phyloP scores from a whole-genome alignment of 179 eudicot genomes.

The Silene noctiflora region DNA sequence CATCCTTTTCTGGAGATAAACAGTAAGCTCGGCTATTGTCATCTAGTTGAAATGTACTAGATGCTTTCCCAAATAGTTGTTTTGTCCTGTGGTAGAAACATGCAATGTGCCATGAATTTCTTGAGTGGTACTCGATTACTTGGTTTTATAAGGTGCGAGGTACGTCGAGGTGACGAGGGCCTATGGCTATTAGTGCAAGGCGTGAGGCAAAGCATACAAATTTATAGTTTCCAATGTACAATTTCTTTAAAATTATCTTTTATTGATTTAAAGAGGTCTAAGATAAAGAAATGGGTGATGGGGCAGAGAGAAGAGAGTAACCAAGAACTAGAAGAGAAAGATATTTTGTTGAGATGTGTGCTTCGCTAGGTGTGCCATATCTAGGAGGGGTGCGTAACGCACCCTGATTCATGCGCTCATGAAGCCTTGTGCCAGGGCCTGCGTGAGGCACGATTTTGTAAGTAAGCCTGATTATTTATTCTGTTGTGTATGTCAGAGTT shows the following conservation, averaged over 20 bases:
- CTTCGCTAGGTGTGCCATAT: neutral
- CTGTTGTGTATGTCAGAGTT: slow-evolving; percentile 36
- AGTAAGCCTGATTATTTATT: slow-evolving; percentile 12
- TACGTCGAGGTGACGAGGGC: neutral
- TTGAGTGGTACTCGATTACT: neutral
- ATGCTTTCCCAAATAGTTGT: neutral
- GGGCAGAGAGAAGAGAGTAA: neutral
- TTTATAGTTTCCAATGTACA: neutral
- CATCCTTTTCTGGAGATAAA: slow-evolving; percentile 89
- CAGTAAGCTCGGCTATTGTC: slow-evolving; percentile 46
- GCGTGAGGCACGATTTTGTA: neutral
- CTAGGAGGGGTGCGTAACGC: neutral
- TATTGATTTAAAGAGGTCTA: neutral
- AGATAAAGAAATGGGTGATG: neutral
- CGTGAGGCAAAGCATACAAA: neutral
- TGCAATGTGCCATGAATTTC: neutral
- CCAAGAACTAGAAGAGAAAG: neutral
- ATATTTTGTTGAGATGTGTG: neutral
- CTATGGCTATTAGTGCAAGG: neutral
- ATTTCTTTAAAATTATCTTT: neutral
- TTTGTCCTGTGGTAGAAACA: slow-evolving; percentile 5
- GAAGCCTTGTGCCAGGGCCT: neutral
- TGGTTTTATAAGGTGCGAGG: neutral
- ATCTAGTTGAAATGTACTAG: neutral
- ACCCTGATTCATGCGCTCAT: neutral